Percentiles rank a stretch among this genome's conserved stretches.
These are phyloP conservation scores for Clavispora asparagi DNA, from an alignment of 805 yeast genomes.

Conservation along the genomic window DNA sequence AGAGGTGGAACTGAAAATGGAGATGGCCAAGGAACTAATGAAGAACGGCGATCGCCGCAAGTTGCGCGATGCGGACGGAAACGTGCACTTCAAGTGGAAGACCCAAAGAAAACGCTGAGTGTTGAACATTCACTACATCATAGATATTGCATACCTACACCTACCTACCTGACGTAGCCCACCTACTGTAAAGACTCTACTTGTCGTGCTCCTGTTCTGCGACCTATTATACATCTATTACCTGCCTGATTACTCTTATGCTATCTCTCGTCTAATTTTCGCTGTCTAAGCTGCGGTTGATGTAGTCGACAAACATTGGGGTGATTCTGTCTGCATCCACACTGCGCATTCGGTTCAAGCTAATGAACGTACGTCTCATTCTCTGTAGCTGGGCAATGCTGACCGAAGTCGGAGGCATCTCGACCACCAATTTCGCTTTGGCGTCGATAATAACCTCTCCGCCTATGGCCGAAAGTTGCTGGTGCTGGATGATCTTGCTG, in stretches of 20 bases:
- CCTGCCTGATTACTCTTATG: not conserved
- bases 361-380: slow-evolving; percentile 75
- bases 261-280: not conserved
- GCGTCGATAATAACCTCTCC: slow-evolving; percentile 45
- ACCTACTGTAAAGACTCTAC: too few species aligned
- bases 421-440: slow-evolving; percentile 43
- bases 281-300: slow-evolving; percentile 53
- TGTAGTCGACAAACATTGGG: slow-evolving; percentile 71
- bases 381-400: slow-evolving; percentile 79
- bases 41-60: slow-evolving; percentile 85
- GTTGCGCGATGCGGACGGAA: slow-evolving; percentile 60
- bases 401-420: slow-evolving; percentile 57
- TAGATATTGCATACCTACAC: not conserved
- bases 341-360: slow-evolving; percentile 72
- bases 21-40: slow-evolving; percentile 80
- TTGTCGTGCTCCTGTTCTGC: too few species aligned
- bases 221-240: too few species aligned
- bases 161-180: too few species aligned
- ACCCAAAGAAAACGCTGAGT: slow-evolving; percentile 57
- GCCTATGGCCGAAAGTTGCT: slow-evolving; percentile 46
- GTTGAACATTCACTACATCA: not conserved
- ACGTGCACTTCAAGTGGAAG: slow-evolving; percentile 77
- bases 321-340: slow-evolving; percentile 65
- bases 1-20: slow-evolving; percentile 67
- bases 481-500: slow-evolving; percentile 56